A percentile compares a stretch with the other conserved stretches of the same genome.
Evolutionary conservation across 2,329 filamentous ascomycete genomes (phyloP).

Genomic region (Diaporthe velutina): DNA sequence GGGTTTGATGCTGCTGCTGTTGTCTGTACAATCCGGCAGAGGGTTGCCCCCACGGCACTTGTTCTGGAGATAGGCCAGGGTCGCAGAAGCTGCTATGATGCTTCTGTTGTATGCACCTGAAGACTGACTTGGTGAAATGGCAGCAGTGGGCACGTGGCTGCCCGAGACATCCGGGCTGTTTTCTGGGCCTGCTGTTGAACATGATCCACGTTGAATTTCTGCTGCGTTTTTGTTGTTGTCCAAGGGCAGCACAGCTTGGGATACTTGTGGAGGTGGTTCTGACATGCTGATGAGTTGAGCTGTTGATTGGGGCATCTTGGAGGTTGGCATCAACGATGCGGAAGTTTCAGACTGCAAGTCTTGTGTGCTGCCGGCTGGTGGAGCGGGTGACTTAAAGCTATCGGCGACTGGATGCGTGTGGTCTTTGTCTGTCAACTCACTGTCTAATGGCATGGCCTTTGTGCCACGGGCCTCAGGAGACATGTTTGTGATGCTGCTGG

Average conservation of each 20-base stretch:
- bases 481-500: not conserved
- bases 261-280: not conserved
- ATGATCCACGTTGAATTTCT: not conserved
- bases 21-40: not conserved
- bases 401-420: not conserved
- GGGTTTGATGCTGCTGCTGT: not conserved
- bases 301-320: not conserved
- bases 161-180: not conserved
- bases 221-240: not conserved
- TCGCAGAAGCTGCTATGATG: constrained; percentile 13
- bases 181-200: not conserved
- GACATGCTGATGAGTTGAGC: not conserved
- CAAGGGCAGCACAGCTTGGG: too few species aligned
- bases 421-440: not conserved
- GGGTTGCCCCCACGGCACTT: too few species aligned
- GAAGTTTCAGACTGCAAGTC: not conserved
- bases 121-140: not conserved
- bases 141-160: not conserved
- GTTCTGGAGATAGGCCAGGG: not conserved
- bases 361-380: not conserved
- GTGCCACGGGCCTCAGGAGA: not conserved
- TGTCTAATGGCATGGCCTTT: not conserved
- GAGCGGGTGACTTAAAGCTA: not conserved
- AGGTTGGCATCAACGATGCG: not conserved
- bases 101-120: not conserved